Evolutionary conservation across 352 stramenopile genomes (phyloP).

Genomic region (Globisporangium viniferum): DNA sequence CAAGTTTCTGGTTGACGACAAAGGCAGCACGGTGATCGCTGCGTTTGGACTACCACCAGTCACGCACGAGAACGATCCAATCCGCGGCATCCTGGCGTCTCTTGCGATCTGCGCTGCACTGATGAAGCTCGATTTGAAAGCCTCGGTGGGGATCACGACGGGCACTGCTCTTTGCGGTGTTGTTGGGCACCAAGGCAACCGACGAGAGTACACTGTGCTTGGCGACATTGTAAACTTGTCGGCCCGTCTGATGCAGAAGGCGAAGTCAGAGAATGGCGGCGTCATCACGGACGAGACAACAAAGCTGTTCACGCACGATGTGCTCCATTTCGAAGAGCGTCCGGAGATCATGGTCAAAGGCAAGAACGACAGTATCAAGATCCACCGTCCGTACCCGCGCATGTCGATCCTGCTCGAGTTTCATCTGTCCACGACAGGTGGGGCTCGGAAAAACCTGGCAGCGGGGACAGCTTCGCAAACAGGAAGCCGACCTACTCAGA

Average conservation of each 20-base stretch:
- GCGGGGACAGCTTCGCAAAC: background rate
- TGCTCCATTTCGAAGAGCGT: slow-evolving; percentile 88
- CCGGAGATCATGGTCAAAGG: slow-evolving; percentile 91
- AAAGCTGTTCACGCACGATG: slow-evolving; percentile 77
- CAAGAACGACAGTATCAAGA: slow-evolving; percentile 90
- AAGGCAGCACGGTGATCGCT: slow-evolving; percentile 92
- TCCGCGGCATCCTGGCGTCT: slow-evolving; percentile 86
- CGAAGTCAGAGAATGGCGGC: slow-evolving; percentile 77
- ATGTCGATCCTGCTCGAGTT: slow-evolving; percentile 85
- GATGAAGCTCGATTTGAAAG: slow-evolving; percentile 61
- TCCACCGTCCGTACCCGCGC: slow-evolving; percentile 80
- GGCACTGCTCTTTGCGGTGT: slow-evolving; percentile 91
- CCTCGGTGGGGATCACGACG: slow-evolving; percentile 90
- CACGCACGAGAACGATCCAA: slow-evolving; percentile 91
- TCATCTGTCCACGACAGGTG: slow-evolving; percentile 41
- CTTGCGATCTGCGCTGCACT: slow-evolving; percentile 82
- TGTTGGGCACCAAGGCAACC: slow-evolving; percentile 87
- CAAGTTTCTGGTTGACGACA: slow-evolving; percentile 96
- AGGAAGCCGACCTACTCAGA: slow-evolving; percentile 34
- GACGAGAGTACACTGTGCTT: slow-evolving; percentile 92
- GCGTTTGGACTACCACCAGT: slow-evolving; percentile 90
- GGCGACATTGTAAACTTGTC: slow-evolving; percentile 94
- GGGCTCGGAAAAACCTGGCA: slow-evolving; percentile 12
- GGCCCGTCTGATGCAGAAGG: slow-evolving; percentile 90
- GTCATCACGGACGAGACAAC: slow-evolving; percentile 89